Evolutionary conservation across 306 rosid genomes (phyloP), one percentile per base, ranked within the genome.

Genomic region (Luffa aegyptiaca): DNA sequence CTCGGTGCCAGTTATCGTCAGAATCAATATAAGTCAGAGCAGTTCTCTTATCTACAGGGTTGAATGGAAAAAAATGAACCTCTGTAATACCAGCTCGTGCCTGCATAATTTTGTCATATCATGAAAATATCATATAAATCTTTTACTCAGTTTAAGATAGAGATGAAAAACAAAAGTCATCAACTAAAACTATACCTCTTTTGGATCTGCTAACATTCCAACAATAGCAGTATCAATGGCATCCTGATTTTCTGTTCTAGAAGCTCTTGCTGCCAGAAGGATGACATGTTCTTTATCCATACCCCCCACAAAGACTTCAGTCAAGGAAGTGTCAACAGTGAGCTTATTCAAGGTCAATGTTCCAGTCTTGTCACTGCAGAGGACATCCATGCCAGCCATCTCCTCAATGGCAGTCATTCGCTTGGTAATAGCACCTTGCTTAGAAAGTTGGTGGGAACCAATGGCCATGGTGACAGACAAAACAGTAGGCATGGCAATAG

Each of bases 331-430:
- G 79, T 96, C 99, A 69, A 96, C 99, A 68, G 89, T 72, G 42
- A 96, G 82, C 90, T 93, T 96, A 84, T 96, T 95, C 64, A 96
- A 83, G 37, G 99, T 96, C 48, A 96, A 83, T 66, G 99, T 96
- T 48, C 99, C 99, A 3, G 99, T 96, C 90, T 95, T 96, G 80
- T 96, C 99, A 90, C 99, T 96, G 86, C 99, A 96, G 48, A 96
- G 93, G 41, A 96, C 99, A 77, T 96, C 98, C 99, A 96, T 96
- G 76, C 99, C 99, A 37, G 99, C 99, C 99, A 96, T 96, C 90
- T 96, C 99, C 85, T 96, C 99, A 81, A 96, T 96, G 68, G 99
- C 99, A 21, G 99, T 96, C 99, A 96, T 96, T 71, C 99, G 76
- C 70, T 96, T 96, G 80, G 99, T 96, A 36, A 96, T 96, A 49